These are phyloP conservation scores for Lachancea quebecensis DNA, from an alignment of 805 yeast genomes.

Conservation along the genomic window DNA sequence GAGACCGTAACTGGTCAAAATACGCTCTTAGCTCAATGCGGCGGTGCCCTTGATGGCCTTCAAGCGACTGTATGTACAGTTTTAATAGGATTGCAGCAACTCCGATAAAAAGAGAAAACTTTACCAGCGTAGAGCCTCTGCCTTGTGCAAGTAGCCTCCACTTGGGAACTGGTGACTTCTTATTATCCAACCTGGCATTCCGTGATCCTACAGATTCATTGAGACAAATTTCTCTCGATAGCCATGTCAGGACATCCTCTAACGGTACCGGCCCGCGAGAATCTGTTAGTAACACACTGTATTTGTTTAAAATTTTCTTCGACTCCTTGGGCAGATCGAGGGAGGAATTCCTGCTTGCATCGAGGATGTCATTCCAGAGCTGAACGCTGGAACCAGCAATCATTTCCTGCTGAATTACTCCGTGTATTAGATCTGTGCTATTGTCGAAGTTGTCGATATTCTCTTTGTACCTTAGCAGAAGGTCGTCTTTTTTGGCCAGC, in stretches of 20 bases:
- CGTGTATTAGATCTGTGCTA: conserved; percentile 32
- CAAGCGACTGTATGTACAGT: conserved; percentile 3
- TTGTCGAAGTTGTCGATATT: conserved; percentile 26
- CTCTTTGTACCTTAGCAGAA: conserved; percentile 30
- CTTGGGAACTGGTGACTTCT: background rate
- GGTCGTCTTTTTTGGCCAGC: conserved; percentile 37
- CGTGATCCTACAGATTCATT: conserved; percentile 11
- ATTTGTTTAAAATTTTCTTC: conserved; percentile 17
- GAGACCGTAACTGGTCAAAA: conserved; percentile 4
- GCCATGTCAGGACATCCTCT: conserved; percentile 8
- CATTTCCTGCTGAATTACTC: conserved; percentile 37
- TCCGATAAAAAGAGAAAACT: conserved; percentile 4
- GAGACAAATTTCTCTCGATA: conserved; percentile 16
- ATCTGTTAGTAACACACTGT: conserved; percentile 24
- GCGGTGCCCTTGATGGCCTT: conserved; percentile 1
- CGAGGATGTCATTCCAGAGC: conserved; percentile 18
- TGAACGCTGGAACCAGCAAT: conserved; percentile 13
- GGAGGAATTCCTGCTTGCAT: conserved; percentile 7
- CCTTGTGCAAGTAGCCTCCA: background rate
- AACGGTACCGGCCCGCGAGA: background rate
- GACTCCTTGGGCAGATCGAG: conserved; percentile 2
- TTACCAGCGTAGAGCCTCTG: conserved; percentile 1
- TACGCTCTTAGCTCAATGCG: background rate
- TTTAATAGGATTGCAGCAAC: conserved; percentile 7
- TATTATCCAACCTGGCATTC: background rate